phyloP scores from a whole-genome alignment of 1,139 yeast genomes.

The Candida sp. region DNA sequence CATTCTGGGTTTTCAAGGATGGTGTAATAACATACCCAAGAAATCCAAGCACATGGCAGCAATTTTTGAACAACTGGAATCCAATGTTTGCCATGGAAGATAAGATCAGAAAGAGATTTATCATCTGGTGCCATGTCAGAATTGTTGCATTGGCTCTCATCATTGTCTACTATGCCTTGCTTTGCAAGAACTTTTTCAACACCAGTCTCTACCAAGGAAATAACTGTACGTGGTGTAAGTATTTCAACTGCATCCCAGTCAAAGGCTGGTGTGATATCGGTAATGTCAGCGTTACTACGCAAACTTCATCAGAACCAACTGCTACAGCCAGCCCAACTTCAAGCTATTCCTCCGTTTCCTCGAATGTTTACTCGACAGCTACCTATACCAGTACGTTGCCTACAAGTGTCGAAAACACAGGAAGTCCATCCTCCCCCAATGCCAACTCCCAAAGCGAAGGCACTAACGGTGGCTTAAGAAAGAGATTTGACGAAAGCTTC shows the following conservation, averaged over 20 bases:
- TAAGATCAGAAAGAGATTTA: slow-evolving; percentile 37
- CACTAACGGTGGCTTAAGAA: slow-evolving; percentile 5
- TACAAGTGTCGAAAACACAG: slow-evolving; percentile 14
- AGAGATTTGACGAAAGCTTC: slow-evolving; percentile 7
- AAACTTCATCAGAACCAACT: slow-evolving; percentile 6
- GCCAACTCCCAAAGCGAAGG: slow-evolving; percentile 1
- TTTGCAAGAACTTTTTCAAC: slow-evolving; percentile 52
- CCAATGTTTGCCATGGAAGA: slow-evolving; percentile 39
- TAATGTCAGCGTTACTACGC: slow-evolving; percentile 36
- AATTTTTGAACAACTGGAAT: slow-evolving; percentile 47
- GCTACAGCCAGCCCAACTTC: slow-evolving; percentile 6
- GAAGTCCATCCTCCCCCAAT: not conserved
- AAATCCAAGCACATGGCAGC: slow-evolving; percentile 41
- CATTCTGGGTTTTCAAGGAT: slow-evolving; percentile 50
- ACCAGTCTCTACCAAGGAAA: slow-evolving; percentile 40
- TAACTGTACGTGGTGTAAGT: slow-evolving; percentile 72
- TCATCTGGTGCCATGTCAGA: slow-evolving; percentile 57
- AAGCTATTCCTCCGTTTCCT: slow-evolving; percentile 6
- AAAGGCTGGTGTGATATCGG: slow-evolving; percentile 77
- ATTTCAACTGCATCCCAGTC: slow-evolving; percentile 73
- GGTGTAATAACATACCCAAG: slow-evolving; percentile 46
- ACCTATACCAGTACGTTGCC: slow-evolving; percentile 14
- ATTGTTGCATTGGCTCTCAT: slow-evolving; percentile 49
- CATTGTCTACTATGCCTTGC: slow-evolving; percentile 53
- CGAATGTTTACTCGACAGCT: slow-evolving; percentile 10